phyloP scores from a whole-genome alignment of 345 rosid genomes.

The Citrus trifoliata region DNA sequence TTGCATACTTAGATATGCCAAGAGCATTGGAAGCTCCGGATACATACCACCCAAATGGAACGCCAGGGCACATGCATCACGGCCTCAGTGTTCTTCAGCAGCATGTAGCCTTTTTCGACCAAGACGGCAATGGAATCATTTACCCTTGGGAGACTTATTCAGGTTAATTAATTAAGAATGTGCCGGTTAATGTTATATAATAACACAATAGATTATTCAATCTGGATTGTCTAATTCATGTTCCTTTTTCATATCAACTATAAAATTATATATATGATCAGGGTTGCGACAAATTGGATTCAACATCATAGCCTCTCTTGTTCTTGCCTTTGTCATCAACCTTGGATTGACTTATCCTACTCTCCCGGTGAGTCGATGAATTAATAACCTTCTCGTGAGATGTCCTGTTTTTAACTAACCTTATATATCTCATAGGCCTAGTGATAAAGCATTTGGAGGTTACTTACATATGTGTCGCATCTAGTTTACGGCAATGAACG shows the following conservation, averaged over 20 bases:
- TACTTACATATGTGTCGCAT: too few species aligned
- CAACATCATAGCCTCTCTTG: conserved; percentile 49
- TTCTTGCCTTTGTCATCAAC: conserved; percentile 45
- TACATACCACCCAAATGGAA: conserved; percentile 59
- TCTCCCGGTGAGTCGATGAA: conserved; percentile 46
- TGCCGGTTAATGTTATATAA: background rate
- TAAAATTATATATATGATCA: conserved; percentile 4
- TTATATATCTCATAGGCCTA: too few species aligned
- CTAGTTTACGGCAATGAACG: background rate
- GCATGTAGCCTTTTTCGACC: conserved; percentile 84
- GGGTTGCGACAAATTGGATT: conserved; percentile 68
- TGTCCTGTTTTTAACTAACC: background rate
- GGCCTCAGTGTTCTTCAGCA: conserved; percentile 79
- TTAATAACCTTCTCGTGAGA: background rate
- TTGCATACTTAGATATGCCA: conserved; percentile 48
- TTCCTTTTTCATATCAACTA: background rate
- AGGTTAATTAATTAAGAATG: conserved; percentile 30
- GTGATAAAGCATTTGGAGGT: too few species aligned
- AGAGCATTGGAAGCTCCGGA: conserved; percentile 80
- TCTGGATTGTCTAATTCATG: background rate
- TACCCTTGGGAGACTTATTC: conserved; percentile 97
- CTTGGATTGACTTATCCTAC: conserved; percentile 54
- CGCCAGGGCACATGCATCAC: conserved; percentile 46
- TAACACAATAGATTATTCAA: background rate
- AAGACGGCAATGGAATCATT: conserved; percentile 71